Evolutionary conservation across 1,139 yeast species (phyloP), one percentile per base, ranked within the genome.

Genomic region (Barnettozyma hawaiiensis): DNA sequence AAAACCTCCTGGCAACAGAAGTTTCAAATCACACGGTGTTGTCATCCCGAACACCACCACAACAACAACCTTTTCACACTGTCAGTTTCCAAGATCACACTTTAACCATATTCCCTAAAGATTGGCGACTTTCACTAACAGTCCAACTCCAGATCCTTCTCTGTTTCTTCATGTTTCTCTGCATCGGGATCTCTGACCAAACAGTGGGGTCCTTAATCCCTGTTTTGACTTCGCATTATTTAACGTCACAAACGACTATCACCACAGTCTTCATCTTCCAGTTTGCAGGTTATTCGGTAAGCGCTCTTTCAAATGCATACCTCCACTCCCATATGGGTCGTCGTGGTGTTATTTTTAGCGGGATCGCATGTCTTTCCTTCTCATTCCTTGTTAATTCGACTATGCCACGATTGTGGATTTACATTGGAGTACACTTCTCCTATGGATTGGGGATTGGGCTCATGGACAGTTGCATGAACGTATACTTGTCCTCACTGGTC

Each of bases 391-490:
- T 59, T 3, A 42, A 52, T 1, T 19, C 54, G n/a, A 58, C 41
- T 5, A 72, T 76, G 3, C 73, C 75, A 19, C 19, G 22, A 2
- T 32, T 53, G 8, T 40, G 39, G 28, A 14, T 53, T 1, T 53
- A 44, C 37, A 44, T 50, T 9, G 6, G 37, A 3, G 48, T 43
- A 44, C 67, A 72, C 43, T 55, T 70, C 8, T 61, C 74, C 21
- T 59, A 65, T 42, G 92, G 92, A 0, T 54, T 78, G 29, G 81
- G 84, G 0, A 68, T 71, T 43, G 90, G 90, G 1, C 57, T 75
- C 4, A 50, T 79, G 35, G 90, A 81, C 61, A 76, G 86, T 18
- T 65, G 77, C 3, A 64, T 78, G 45, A 80, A 78, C 53, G 70
- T 78, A 8, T 74, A 80, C 68, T 66, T 80, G 56, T 84, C 86